phyloP scores from a whole-genome alignment of 768 basidiomycete genomes.

The Leucocoprinus leucothites region DNA sequence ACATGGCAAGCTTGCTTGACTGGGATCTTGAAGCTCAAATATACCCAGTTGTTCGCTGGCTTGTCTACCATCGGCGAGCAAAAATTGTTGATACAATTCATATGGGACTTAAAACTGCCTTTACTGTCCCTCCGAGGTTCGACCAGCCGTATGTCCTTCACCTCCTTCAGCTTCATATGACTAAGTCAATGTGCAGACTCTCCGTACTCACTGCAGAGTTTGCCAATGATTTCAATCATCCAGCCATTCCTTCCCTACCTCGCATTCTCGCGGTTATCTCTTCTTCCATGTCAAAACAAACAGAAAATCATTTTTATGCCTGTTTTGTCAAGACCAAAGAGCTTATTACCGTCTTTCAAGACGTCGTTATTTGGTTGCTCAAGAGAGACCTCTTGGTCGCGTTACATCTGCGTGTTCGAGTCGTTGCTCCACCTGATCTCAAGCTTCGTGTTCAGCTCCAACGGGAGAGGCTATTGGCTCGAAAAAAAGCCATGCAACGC shows the following conservation, averaged over 20 bases:
- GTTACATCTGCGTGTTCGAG: conserved; percentile 80
- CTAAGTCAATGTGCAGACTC: conserved; percentile 33
- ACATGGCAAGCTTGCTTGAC: conserved; percentile 77
- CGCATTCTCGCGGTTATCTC: conserved; percentile 76
- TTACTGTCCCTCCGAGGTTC: conserved; percentile 68
- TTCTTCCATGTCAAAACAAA: conserved; percentile 57
- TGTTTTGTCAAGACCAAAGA: conserved; percentile 72
- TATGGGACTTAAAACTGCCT: conserved; percentile 74
- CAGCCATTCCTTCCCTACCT: conserved; percentile 67
- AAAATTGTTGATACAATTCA: conserved; percentile 88
- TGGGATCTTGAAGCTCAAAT: conserved; percentile 83
- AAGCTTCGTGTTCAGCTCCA: conserved; percentile 64
- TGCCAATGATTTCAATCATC: conserved; percentile 52
- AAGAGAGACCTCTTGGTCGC: conserved; percentile 83
- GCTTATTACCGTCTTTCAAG: conserved; percentile 65
- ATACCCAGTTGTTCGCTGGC: conserved; percentile 87
- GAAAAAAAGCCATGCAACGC: conserved; percentile 18
- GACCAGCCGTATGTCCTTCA: conserved; percentile 49
- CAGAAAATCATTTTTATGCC: conserved; percentile 75
- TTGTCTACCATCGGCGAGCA: conserved; percentile 87
- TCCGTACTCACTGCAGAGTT: conserved; percentile 58
- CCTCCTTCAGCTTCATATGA: background rate
- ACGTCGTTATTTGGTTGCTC: conserved; percentile 89
- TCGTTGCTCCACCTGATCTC: conserved; percentile 74
- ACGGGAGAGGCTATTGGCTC: conserved; percentile 35